Percentiles rank a stretch among this genome's conserved stretches.
Evolutionary conservation across 345 rosid genomes (phyloP).

Genomic region (Brassica incana): DNA sequence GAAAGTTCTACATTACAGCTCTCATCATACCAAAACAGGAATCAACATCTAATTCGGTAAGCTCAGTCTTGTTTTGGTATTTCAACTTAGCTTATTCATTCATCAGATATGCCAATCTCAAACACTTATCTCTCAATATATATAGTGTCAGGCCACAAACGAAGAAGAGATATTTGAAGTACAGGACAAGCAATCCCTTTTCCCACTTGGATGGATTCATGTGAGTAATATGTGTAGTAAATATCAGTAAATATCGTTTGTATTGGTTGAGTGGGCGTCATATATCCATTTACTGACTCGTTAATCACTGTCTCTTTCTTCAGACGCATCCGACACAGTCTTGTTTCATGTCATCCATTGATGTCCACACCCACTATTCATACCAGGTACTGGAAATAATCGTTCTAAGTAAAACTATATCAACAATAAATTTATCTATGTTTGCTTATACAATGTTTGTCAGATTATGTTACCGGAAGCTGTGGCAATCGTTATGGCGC

Average conservation of each 20-base stretch:
- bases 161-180: constrained; percentile 99
- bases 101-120: background rate
- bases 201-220: constrained; percentile 99
- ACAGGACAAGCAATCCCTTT: constrained; percentile 90
- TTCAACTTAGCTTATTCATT: background rate
- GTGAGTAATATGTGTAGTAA: constrained; percentile 48
- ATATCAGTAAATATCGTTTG: background rate
- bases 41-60: constrained; percentile 89
- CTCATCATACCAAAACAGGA: constrained; percentile 98
- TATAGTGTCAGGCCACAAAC: constrained; percentile 89
- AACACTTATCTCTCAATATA: background rate
- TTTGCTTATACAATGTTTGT: background rate
- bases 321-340: constrained; percentile 99
- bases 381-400: constrained; percentile 62
- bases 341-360: constrained; percentile 98
- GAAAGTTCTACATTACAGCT: constrained; percentile 82
- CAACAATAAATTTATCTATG: background rate
- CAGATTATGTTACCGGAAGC: constrained; percentile 97
- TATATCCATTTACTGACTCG: background rate
- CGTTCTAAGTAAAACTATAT: background rate
- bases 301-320: constrained; percentile 24
- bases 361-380: constrained; percentile 96
- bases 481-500: constrained; percentile 99
- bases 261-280: background rate
- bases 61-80: constrained; percentile 25